phyloP scores from a whole-genome alignment of 768 basidiomycete genomes.

The Leccinum rimulosum region DNA sequence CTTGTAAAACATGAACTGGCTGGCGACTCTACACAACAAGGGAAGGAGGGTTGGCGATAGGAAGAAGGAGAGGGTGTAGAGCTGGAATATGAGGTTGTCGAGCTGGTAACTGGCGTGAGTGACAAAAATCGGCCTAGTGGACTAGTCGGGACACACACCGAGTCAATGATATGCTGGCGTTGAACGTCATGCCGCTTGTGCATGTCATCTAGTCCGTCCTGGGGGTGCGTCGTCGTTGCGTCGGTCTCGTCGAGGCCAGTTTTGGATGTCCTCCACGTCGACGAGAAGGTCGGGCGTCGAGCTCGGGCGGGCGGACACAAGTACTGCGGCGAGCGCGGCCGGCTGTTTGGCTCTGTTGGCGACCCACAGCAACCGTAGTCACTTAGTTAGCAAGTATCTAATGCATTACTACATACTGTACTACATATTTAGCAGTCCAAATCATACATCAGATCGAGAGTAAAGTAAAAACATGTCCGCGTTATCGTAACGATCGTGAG shows the following conservation, averaged over 20 bases:
- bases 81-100: constrained; percentile 67
- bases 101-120: constrained; percentile 42
- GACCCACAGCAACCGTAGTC: background rate
- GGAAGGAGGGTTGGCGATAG: constrained; percentile 60
- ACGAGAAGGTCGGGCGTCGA: constrained; percentile 3
- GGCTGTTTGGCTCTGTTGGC: constrained; percentile 32
- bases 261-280: background rate
- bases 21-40: constrained; percentile 43
- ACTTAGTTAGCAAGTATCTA: too few relatives aligned
- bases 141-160: constrained; percentile 41
- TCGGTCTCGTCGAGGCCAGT: constrained; percentile 3
- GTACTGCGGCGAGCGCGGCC: background rate
- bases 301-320: background rate
- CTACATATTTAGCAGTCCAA: background rate
- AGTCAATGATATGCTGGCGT: constrained; percentile 67
- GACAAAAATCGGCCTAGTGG: constrained; percentile 4
- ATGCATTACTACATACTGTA: background rate
- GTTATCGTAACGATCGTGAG: constrained; percentile 7
- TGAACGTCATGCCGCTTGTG: constrained; percentile 62
- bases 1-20: constrained; percentile 64
- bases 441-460: background rate
- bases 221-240: constrained; percentile 17
- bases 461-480: background rate
- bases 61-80: constrained; percentile 76
- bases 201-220: constrained; percentile 44